These are phyloP conservation scores for Protea cynaroides DNA, from an alignment of 164 flowering plant genomes.

Conservation along the genomic window DNA sequence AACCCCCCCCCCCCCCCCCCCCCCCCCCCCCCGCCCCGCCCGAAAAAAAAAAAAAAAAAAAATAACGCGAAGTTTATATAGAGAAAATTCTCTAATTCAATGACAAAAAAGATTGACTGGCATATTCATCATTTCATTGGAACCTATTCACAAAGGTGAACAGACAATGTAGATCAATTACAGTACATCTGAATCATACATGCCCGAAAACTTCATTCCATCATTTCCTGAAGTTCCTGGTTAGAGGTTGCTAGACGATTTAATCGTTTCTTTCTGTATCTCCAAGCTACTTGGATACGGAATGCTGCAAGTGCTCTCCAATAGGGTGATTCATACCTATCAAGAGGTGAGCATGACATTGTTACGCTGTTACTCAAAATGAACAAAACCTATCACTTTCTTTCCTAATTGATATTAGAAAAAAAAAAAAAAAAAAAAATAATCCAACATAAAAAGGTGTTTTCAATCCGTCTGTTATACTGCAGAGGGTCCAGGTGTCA, in stretches of 20 bases:
- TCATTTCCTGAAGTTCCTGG: background rate
- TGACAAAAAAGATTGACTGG: no score
- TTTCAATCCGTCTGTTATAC: background rate
- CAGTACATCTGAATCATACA: no score
- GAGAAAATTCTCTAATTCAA: no score
- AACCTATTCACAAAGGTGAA: no score
- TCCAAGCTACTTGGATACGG: slow-evolving; percentile 34
- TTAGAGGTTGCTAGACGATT: slow-evolving; percentile 10
- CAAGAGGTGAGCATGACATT: slow-evolving; percentile 2
- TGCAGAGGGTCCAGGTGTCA: background rate
- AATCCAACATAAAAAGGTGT: background rate
- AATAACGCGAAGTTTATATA: no score
- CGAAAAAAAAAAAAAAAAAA: no score
- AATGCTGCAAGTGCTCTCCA: slow-evolving; percentile 28
- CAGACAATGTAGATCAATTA: no score
- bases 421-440: background rate
- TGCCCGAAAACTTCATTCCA: background rate
- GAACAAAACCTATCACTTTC: background rate
- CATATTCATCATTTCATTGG: no score
- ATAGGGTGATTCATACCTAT: slow-evolving; percentile 30
- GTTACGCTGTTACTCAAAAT: background rate
- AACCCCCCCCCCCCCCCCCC: no score
- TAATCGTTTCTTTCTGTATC: slow-evolving; percentile 26
- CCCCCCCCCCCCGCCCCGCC: no score
- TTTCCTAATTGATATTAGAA: background rate